Conservation (phyloP, 805 yeast genomes). For the Cyberlindnera subsufficiens region DNA sequence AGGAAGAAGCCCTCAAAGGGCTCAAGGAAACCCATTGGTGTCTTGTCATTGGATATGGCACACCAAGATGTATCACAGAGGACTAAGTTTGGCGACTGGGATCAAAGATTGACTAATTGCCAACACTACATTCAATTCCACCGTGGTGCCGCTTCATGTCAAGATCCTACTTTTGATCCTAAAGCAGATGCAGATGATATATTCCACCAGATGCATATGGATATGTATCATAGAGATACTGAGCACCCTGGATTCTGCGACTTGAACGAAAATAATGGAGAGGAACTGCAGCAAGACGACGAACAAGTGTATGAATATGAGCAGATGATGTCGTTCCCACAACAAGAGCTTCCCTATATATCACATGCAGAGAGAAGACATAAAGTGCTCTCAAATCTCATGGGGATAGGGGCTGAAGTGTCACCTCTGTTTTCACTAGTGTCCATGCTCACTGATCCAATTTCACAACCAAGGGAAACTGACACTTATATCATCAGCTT, state of each 20-base stretch:
- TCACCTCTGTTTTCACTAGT: slow-evolving; percentile 21
- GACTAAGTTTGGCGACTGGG: slow-evolving; percentile 8
- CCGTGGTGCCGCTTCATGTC: slow-evolving; percentile 2
- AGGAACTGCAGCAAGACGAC: not conserved
- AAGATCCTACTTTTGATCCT: not conserved
- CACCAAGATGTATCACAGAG: not conserved
- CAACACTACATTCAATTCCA: slow-evolving; percentile 8
- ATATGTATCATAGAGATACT: slow-evolving; percentile 4
- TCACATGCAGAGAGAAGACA: slow-evolving; percentile 27
- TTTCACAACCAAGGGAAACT: slow-evolving; percentile 62
- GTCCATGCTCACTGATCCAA: slow-evolving; percentile 48
- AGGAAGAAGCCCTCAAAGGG: slow-evolving; percentile 18
- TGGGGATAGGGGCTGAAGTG: slow-evolving; percentile 16
- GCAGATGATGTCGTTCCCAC: slow-evolving; percentile 26
- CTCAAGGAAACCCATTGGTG: slow-evolving; percentile 11
- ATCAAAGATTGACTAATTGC: slow-evolving; percentile 10
- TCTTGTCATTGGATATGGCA: not conserved
- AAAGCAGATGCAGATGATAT: not conserved
- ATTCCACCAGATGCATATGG: slow-evolving; percentile 6
- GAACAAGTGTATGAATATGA: slow-evolving; percentile 16
- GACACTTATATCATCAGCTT: slow-evolving; percentile 49
- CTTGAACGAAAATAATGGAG: not conserved
- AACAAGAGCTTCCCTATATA: slow-evolving; percentile 18
- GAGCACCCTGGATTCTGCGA: slow-evolving; percentile 11
- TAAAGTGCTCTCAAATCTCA: slow-evolving; percentile 22